Evolutionary conservation across 495 filamentous ascomycete species (phyloP), one percentile per base, ranked within the genome.

Genomic region (Hypoxylon rickii): DNA sequence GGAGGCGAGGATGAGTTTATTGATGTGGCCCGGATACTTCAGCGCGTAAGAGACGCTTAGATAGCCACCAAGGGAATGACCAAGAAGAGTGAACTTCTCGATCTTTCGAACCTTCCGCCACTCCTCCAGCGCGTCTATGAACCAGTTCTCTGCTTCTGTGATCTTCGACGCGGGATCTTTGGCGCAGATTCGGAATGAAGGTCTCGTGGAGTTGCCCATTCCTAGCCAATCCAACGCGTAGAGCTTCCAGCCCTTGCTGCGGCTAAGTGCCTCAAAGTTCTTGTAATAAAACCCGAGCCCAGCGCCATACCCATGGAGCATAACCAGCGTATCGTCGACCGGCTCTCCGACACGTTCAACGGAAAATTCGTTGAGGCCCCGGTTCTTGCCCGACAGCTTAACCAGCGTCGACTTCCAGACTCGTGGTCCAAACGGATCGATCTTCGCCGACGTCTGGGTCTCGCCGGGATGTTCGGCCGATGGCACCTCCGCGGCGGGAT

Each of bases 241-340:
- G 15, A 98, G 71, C 66, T 89, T 90, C 93, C 93, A 96, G 12
- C 91, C 90, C 44, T 79, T 75, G 2, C 83, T 69, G 8, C 91
- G 84, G 48, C 83, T 90, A 32, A 98, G 72, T 3, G 85, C 84
- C 66, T 97, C 94, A 49, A 96, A 97, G 65, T 97, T 97, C 70
- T 92, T 90, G 76, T 97, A 98, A 76, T 96, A 98, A 68, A 97
- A 97, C 3, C 90, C 94, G 2, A 98, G 75, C 0, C 94, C 94
- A 1, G 94, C 94, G 32, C 95, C 95, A 70, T 97, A 97, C 31
- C 94, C 94, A 67, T 98, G 94, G 10, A 98, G 77, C 86, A 98
- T 96, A 16, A 98, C 92, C n/a, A 98, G 77, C 50, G 92, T 92
- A 56, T 85, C 72, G 43, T 92, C 83, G 8, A 88, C 85, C 22